Evolutionary conservation across 345 rosid genomes (phyloP).

Genomic region (Physaria fendleri): DNA sequence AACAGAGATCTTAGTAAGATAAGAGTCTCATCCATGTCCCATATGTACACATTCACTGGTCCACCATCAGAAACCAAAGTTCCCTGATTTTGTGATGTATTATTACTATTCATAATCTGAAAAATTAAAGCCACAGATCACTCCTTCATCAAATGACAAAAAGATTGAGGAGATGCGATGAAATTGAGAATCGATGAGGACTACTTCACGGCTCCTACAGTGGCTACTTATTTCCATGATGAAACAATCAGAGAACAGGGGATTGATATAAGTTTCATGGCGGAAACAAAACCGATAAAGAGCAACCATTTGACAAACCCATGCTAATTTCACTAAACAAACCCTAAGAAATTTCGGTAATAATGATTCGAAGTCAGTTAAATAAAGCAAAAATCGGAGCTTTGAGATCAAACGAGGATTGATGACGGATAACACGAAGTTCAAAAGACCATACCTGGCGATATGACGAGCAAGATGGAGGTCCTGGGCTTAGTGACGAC

Average conservation of each 20-base stretch:
- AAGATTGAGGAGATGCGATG: background rate
- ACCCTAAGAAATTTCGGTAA: background rate
- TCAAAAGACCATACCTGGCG: constrained; percentile 1
- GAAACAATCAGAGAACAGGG: background rate
- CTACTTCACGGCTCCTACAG: background rate
- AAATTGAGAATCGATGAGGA: background rate
- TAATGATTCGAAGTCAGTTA: background rate
- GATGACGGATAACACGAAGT: background rate
- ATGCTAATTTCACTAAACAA: background rate
- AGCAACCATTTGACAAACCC: background rate
- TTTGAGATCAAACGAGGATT: background rate
- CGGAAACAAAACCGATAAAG: background rate
- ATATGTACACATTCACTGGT: constrained; percentile 52
- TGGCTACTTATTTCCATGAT: background rate
- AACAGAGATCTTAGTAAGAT: constrained; percentile 78
- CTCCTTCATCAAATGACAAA: background rate
- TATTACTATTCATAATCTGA: constrained; percentile 24
- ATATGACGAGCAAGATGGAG: constrained; percentile 20
- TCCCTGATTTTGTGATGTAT: constrained; percentile 21
- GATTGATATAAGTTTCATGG: background rate
- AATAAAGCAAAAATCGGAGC: background rate
- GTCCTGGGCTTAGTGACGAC: constrained; percentile 18
- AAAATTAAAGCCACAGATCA: background rate
- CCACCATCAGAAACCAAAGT: constrained; percentile 19
- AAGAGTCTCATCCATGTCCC: constrained; percentile 98